Evolutionary conservation across 371 early-diverging fungal species (phyloP), one percentile per base, ranked within the genome.

Genomic region (Mortierella sp.): DNA sequence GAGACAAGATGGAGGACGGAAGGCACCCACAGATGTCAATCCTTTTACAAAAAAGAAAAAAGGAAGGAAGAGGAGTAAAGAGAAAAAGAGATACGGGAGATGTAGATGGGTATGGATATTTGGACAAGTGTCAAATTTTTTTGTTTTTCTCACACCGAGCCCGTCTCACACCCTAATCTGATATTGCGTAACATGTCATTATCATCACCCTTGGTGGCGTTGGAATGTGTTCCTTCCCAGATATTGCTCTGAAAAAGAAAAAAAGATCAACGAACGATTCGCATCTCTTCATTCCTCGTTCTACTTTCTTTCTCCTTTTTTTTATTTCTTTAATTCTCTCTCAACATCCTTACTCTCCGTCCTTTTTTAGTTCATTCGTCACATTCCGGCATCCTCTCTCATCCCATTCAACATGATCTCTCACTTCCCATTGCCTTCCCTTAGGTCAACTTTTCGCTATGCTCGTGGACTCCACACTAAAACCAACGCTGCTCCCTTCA

Each of bases 401-500:
- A 24, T 15, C 22, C 55, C 55, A 53, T 53, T 53, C 55, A 53
- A 22, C 33, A 60, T 60, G 24, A 2, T 63, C 13, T 28, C 24
- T 2, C 22, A 24, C 3, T 47, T 28, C 24, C 47, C 47, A 58
- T 15, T 61, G 36, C 52, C 52, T 36, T 24, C 40, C 24, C 38
- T 68, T 53, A 52, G 50, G 16, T 16, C 45, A 36, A 38, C 50
- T 21, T 16, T 61, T 32, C 55, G 13, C 8, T 52, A n/a, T n/a
- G 13, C 48, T 16, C 61, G 69, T 38, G 50, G n/a, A 33, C 50
- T 71, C 24, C 72, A 71, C 33, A 65, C 72, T 50, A 13, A 40
- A 8, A 28, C 50, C 50, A 71, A 65, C 11, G 50, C 52, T 19
- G 43, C 72, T 58, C 65, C 45, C 15, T 73, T 60, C 57, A 73